A percentile compares a stretch with the other conserved stretches of the same genome.
These are phyloP conservation scores for Piloderma croceum DNA, from an alignment of 768 basidiomycete genomes.

Conservation along the genomic window DNA sequence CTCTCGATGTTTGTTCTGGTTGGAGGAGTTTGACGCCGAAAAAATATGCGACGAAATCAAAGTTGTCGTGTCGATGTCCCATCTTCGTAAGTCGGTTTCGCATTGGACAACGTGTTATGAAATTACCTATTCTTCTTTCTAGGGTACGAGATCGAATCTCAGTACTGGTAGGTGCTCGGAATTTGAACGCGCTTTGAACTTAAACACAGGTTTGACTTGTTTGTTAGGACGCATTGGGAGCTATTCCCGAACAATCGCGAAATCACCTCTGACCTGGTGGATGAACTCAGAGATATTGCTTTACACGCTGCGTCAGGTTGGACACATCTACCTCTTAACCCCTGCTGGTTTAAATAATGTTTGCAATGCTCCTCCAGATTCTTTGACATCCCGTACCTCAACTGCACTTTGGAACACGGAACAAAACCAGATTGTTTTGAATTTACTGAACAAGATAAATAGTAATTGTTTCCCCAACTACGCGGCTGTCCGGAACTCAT, in stretches of 20 bases:
- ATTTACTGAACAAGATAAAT: too few species aligned
- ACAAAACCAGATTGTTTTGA: too few species aligned
- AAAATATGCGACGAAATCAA: background rate
- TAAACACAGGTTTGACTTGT: constrained; percentile 7
- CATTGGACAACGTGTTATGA: background rate
- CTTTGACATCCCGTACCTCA: too few species aligned
- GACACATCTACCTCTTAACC: too few species aligned
- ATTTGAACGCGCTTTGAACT: background rate
- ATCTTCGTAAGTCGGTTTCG: background rate
- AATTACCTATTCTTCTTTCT: background rate
- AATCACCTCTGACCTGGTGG: too few species aligned
- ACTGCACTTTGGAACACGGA: too few species aligned
- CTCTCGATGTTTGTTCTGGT: background rate
- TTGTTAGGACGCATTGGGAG: constrained; percentile 32
- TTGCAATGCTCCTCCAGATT: too few species aligned
- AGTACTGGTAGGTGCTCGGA: constrained; percentile 31
- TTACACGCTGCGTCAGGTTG: too few species aligned
- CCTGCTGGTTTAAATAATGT: too few species aligned
- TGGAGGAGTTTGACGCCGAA: background rate
- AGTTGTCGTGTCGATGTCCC: background rate
- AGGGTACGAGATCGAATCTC: constrained; percentile 30
- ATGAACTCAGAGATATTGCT: too few species aligned
- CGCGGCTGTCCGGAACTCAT: too few species aligned
- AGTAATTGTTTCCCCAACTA: too few species aligned
- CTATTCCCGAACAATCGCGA: constrained; percentile 20